Evolutionary conservation across 2,329 filamentous ascomycete genomes (phyloP), one percentile per base, ranked within the genome.

Genomic region (Cercospora sesami): DNA sequence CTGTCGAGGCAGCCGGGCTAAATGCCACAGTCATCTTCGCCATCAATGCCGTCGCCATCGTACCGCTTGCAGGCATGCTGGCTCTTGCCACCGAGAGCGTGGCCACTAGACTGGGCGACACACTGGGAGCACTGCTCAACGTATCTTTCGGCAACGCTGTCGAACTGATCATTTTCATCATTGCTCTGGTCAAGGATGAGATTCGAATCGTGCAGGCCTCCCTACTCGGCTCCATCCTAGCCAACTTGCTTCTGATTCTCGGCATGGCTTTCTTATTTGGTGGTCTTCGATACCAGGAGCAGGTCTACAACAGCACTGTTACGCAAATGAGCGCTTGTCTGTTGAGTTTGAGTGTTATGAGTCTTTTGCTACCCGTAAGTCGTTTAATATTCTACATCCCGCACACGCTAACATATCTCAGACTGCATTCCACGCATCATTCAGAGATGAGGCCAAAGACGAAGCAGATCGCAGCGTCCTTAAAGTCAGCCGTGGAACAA

Each of bases 301-400:
- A 97, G 83, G 90, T 97, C 70, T 97, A 97, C 82, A 97, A 97
- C 81, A 95, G 89, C 80, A 97, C 92, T 23, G 92, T 97, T 67
- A 97, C 93, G 0, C 93, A 97, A 79, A 97, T 97, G 92, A 97
- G 93, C 78, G 94, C 94, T 62, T 96, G 93, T 81, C 84, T 97
- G 74, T 86, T 97, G 73, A 96, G 92, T 83, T 80, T 97, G 79
- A 94, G 91, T 76, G 94, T 96, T 69, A 94, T 92, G 80, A 97
- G 93, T 82, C 84, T 97, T 23, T 86, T 97, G 28, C 81, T 97
- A 12, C 93, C 94, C 1, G 90, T 91, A 80, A 73, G 87, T 80
- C 51, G 42, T 7, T 53, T 10, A 14, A 33, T 7, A 10, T 9
- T 8, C 33, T 18, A 18, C 6, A 51, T 23, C 45, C 45, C n/a